phyloP scores from a whole-genome alignment of 2,329 filamentous ascomycete species.

The Phymatotrichopsis omnivora region DNA sequence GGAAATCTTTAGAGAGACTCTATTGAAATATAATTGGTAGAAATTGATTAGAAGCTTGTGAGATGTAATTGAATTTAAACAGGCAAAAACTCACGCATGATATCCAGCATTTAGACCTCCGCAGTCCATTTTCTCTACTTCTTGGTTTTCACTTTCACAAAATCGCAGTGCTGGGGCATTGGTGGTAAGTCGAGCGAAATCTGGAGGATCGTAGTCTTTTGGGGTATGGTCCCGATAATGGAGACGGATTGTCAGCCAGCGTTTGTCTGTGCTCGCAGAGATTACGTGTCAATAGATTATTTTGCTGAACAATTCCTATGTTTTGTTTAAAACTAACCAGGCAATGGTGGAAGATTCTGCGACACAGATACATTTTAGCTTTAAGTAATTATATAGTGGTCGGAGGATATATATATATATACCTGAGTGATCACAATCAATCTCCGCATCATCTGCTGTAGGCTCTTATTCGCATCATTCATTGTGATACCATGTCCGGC shows the following conservation, averaged over 20 bases:
- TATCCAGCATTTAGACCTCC: conserved; percentile 28
- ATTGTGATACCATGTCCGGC: conserved; percentile 22
- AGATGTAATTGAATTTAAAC: not conserved
- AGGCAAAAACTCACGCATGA: conserved; percentile 26
- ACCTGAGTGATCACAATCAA: conserved; percentile 29
- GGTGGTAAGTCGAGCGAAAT: conserved; percentile 27
- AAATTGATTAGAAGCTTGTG: not conserved
- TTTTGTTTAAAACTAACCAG: conserved; percentile 24
- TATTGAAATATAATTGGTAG: not conserved
- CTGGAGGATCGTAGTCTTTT: conserved; percentile 28
- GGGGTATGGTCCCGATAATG: conserved; percentile 30
- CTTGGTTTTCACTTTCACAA: conserved; percentile 22
- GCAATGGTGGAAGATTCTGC: conserved; percentile 28
- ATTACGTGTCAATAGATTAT: no score
- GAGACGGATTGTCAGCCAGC: conserved; percentile 31
- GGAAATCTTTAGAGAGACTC: conserved; percentile 27
- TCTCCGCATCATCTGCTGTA: conserved; percentile 28
- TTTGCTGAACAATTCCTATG: not conserved
- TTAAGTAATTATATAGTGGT: not conserved
- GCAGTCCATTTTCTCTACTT: conserved; percentile 25
- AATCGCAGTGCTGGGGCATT: conserved; percentile 22
- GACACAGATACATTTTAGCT: conserved; percentile 9
- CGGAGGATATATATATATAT: not conserved
- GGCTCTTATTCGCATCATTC: conserved; percentile 23
- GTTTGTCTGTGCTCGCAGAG: conserved; percentile 25